Evolutionary conservation across 2,329 filamentous ascomycete genomes (phyloP).

Genomic region (Phoma sp.): DNA sequence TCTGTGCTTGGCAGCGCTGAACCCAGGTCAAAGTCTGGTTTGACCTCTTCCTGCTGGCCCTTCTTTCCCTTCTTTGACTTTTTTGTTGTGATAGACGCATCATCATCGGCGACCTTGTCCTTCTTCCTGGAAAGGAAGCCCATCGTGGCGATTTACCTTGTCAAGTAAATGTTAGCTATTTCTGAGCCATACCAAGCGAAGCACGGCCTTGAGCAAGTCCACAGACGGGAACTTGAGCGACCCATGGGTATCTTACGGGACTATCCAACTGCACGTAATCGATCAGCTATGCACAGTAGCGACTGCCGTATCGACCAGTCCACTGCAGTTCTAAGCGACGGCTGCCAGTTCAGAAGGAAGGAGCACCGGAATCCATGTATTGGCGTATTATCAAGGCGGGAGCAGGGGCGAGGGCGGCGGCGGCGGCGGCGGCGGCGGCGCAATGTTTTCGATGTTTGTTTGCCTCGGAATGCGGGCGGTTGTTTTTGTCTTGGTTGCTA

Average conservation of each 20-base stretch:
- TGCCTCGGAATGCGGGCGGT: constrained; percentile 9
- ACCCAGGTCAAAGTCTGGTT: constrained; percentile 73
- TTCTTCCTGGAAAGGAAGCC: constrained; percentile 77
- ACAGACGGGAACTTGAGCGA: neutral
- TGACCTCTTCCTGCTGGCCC: constrained; percentile 58
- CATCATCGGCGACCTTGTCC: constrained; percentile 45
- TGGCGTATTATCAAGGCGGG: constrained; percentile 15
- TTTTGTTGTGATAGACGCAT: constrained; percentile 38
- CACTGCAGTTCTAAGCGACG: constrained; percentile 4
- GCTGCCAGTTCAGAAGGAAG: constrained; percentile 17
- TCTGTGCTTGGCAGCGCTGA: constrained; percentile 79
- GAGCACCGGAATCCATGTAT: constrained; percentile 39
- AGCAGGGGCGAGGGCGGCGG: constrained; percentile 15
- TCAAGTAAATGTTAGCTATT: constrained; percentile 26
- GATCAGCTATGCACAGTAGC: constrained; percentile 11
- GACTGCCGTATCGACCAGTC: neutral
- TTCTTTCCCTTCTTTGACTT: constrained; percentile 57
- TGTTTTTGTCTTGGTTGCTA: constrained; percentile 1
- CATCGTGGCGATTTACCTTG: constrained; percentile 65
- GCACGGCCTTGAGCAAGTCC: neutral
- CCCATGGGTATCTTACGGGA: constrained; percentile 5
- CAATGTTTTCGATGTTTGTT: neutral
- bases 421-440: constrained; percentile 8
- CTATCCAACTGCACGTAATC: constrained; percentile 11
- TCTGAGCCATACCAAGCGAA: neutral